Base-by-base conservation (phyloP, 176 grass and related monocot species). In the Elymus sibiricus region DNA sequence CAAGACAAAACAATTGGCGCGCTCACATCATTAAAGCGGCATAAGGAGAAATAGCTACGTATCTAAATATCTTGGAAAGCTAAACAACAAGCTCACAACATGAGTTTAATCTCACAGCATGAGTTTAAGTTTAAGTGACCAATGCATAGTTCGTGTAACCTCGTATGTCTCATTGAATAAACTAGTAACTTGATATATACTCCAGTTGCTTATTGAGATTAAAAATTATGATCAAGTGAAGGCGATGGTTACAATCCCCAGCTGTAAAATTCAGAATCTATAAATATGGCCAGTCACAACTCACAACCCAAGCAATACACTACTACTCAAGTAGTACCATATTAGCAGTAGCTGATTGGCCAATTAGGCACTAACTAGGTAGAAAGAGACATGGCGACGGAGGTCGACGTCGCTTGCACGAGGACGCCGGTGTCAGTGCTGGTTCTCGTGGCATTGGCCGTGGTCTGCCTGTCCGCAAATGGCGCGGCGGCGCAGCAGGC, bases 401-500 rank as follows among this genome's bases (percentile, higher is more conserved):
- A 43, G 21, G 35, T 11, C 37, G 25, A 5, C 24, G 22, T 34
- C 10, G 11, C 32, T 34, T 6, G 21, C 31, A 56, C 8, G 29
- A 68, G 4, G 35, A 35, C 56, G 17, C 56, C 3, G 19, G 46
- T 66, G 31, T 59, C 79, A n/a, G 16, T 82, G 17, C 11, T 82
- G 11, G 15, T 70, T 26, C 13, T 86, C 11, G 22, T 60, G 13
- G 56, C 37, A 22, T 9, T 61, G 22, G 12, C 40, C 35, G 49
- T 75, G 63, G 43, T 87, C 1, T 64, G 55, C 28, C 7, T 83
- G 12, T 16, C 29, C 53, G 65, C 63, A 1, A 4, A 46, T 29
- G 15, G 89, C 27, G 87, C 37, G 27, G 61, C 82, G 6, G 94
- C 87, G 29, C 91, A 94, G 34, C 34, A 88, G 29, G 91, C 94